These are phyloP conservation scores for Seminavis robusta DNA, from an alignment of 108 stramenopile genomes.

Conservation along the genomic window DNA sequence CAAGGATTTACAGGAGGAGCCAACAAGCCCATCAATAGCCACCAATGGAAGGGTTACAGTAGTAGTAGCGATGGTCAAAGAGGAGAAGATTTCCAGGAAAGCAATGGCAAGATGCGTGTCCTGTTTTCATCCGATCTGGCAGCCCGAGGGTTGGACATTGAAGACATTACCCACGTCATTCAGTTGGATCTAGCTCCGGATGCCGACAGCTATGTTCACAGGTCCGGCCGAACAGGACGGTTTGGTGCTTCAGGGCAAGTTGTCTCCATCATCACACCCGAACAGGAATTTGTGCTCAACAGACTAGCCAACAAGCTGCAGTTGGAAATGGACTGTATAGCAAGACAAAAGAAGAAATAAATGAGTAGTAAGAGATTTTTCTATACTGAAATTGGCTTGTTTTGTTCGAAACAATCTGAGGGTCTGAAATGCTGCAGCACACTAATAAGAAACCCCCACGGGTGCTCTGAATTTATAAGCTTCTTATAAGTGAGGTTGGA, in stretches of 20 bases:
- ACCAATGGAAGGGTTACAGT: background rate
- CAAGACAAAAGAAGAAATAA: slow-evolving; percentile 26
- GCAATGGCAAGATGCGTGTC: slow-evolving; percentile 36
- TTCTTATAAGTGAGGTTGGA: too few species aligned
- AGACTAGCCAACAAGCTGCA: slow-evolving; percentile 60
- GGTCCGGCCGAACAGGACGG: slow-evolving; percentile 87
- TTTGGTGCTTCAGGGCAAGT: slow-evolving; percentile 69
- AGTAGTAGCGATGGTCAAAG: background rate
- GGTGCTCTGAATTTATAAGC: too few species aligned
- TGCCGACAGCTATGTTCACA: slow-evolving; percentile 83
- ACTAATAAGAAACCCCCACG: too few species aligned
- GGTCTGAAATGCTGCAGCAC: too few species aligned
- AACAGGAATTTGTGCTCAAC: slow-evolving; percentile 83
- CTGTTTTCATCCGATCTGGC: slow-evolving; percentile 87
- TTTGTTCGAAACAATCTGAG: too few species aligned
- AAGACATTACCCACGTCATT: slow-evolving; percentile 78
- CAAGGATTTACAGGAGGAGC: slow-evolving; percentile 51
- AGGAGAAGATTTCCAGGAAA: slow-evolving; percentile 10
- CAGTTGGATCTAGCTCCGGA: slow-evolving; percentile 84
- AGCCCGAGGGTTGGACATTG: slow-evolving; percentile 84
- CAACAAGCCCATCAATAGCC: background rate
- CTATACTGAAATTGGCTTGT: too few species aligned
- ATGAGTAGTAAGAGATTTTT: background rate
- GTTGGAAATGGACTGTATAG: slow-evolving; percentile 48
- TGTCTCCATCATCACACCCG: slow-evolving; percentile 62